These are phyloP conservation scores for Leccinum angustisporum DNA, from an alignment of 1,284 basidiomycete species.

Conservation along the genomic window DNA sequence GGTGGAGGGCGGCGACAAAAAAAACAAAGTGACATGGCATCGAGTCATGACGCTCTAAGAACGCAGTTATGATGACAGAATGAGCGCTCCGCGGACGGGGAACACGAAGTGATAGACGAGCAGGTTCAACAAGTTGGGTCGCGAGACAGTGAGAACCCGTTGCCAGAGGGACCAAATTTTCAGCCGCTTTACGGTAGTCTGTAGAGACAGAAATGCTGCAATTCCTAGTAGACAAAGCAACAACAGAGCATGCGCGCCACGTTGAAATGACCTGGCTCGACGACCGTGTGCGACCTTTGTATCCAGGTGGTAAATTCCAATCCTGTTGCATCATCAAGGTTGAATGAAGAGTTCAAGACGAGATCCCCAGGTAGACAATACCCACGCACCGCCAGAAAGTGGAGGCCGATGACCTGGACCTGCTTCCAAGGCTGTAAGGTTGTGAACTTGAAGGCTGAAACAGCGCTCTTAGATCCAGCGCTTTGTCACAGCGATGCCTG, in stretches of 20 bases:
- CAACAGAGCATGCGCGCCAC: not conserved
- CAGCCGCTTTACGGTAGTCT: not conserved
- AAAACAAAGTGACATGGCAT: not conserved
- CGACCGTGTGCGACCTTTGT: not conserved
- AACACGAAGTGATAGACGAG: not conserved
- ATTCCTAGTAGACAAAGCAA: not conserved
- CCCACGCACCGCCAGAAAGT: not conserved
- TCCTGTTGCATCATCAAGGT: not conserved
- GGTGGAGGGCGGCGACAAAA: not conserved
- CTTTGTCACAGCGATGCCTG: not conserved
- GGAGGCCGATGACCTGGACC: not conserved
- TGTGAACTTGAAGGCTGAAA: not conserved
- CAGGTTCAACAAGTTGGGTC: not conserved
- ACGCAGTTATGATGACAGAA: not conserved
- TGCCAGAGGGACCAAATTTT: not conserved
- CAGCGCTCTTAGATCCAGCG: no score
- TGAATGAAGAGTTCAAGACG: not conserved
- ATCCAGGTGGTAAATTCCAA: not conserved
- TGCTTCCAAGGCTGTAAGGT: not conserved
- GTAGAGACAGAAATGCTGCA: not conserved
- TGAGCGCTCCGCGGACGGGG: not conserved
- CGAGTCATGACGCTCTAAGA: not conserved
- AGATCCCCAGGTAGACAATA: not conserved
- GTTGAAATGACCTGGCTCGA: not conserved
- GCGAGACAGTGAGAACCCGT: not conserved